Percentiles rank a stretch among this genome's conserved stretches.
These are phyloP conservation scores for Tolypocladium tropicale DNA, from an alignment of 2,329 filamentous ascomycete species.

Conservation along the genomic window DNA sequence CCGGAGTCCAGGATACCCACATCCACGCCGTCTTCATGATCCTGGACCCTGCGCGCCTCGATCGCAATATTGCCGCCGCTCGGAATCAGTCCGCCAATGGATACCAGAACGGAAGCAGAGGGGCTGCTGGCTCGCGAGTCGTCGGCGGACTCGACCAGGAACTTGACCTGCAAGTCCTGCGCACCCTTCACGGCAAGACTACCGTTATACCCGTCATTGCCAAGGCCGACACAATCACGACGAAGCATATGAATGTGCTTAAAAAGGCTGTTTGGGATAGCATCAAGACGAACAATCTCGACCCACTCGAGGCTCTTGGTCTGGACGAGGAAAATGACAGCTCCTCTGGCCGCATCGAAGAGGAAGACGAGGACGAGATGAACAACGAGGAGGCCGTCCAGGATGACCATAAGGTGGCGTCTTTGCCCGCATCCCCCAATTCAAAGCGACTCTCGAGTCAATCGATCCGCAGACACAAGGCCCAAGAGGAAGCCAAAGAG, in stretches of 20 bases:
- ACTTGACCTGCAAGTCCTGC: slow-evolving; percentile 82
- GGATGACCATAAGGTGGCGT: slow-evolving; percentile 15
- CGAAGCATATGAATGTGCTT: slow-evolving; percentile 82
- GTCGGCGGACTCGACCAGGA: slow-evolving; percentile 73
- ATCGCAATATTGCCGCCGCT: slow-evolving; percentile 65
- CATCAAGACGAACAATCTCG: slow-evolving; percentile 74
- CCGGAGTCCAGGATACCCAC: slow-evolving; percentile 89
- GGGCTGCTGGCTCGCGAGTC: slow-evolving; percentile 23
- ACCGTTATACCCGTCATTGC: slow-evolving; percentile 92
- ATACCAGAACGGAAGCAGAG: slow-evolving; percentile 35
- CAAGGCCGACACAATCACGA: slow-evolving; percentile 95
- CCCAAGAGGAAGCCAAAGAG: slow-evolving; percentile 33
- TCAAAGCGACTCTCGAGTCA: slow-evolving; percentile 36
- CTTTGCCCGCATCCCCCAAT: slow-evolving; percentile 23
- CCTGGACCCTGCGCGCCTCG: slow-evolving; percentile 77
- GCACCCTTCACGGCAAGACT: slow-evolving; percentile 82
- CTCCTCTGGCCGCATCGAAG: slow-evolving; percentile 44
- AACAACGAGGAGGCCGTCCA: slow-evolving; percentile 22
- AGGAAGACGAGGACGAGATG: slow-evolving; percentile 48
- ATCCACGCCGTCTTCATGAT: slow-evolving; percentile 93
- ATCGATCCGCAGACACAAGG: slow-evolving; percentile 35
- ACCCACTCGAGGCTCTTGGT: slow-evolving; percentile 78
- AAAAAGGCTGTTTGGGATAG: slow-evolving; percentile 87
- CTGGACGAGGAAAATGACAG: slow-evolving; percentile 66
- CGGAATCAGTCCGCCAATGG: slow-evolving; percentile 44